Base-by-base conservation (phyloP, 257 asterid species). In the Solanum habrochaites region DNA sequence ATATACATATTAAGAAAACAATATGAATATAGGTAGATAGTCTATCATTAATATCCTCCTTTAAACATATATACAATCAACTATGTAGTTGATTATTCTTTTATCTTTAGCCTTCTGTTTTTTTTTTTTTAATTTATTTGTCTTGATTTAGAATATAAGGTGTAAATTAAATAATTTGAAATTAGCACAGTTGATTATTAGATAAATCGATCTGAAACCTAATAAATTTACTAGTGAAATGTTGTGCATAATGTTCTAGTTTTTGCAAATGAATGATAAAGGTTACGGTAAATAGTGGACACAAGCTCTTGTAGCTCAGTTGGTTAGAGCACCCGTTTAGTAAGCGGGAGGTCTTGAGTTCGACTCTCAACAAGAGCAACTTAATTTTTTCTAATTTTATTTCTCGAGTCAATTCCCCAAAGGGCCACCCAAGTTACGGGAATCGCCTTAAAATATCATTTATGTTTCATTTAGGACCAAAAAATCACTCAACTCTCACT, bases 311-410 rank as follows among this genome's bases (percentile, higher is more conserved):
- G 78, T 71, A 96, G 98, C 97, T 95, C 97, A 94, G 98, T 94
- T 95, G 98, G 99, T 94, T 93, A 96, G 98, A 96, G 99, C 97
- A 95, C 95, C 98, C 96, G 96, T 93, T 94, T 94, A 95, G 97
- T 95, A 95, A 96, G 98, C 94, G 97, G 96, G 98, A 96, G 98
- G 97, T 96, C 98, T 92, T 94, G 96, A 95, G 97, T 95, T 94
- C 93, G 85, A 94, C 98, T 95, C 97, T 94, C 97, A 93, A 91
- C 90, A 86, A 90, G 92, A 91, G 92, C 25, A 56, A 6, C 10
- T 32, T 32, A 32, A 32, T 3, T 32, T 32, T 32, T 32, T 32
- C 35, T 32, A 32, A 32, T 3, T 32, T 32, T 32, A 47, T 47
- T 47, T 47, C 56, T 13, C 0, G 3, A 31, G 32, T 31, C 3